Conservation (phyloP, 2,329 filamentous ascomycete species). For the Fusarium nisikadoi region DNA sequence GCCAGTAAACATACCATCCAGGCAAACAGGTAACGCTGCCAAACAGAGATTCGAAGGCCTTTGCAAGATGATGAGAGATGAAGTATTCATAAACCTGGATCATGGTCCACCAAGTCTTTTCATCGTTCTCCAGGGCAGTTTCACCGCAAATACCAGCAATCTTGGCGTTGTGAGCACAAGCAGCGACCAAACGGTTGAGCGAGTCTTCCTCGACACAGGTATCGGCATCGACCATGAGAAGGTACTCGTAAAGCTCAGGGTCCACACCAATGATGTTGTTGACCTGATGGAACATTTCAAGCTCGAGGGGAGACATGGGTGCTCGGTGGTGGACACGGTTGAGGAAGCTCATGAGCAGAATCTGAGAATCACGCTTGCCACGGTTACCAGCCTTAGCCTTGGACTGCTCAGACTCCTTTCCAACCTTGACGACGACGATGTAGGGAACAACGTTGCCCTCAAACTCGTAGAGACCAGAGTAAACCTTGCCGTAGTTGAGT, state of each 20-base stretch:
- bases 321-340: constrained; percentile 96
- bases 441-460: constrained; percentile 98
- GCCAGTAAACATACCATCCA: constrained; percentile 80
- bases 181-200: constrained; percentile 89
- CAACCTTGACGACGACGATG: constrained; percentile 94
- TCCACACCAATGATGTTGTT: constrained; percentile 99
- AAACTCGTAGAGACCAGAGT: constrained; percentile 96
- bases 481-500: constrained; percentile 98
- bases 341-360: constrained; percentile 95
- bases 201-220: constrained; percentile 93
- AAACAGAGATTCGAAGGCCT: constrained; percentile 97
- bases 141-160: constrained; percentile 98
- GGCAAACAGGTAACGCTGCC: constrained; percentile 98
- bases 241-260: constrained; percentile 95
- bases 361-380: constrained; percentile 97
- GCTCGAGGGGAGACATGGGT: constrained; percentile 93
- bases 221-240: constrained; percentile 98
- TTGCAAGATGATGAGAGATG: constrained; percentile 96
- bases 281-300: constrained; percentile 99
- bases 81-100: constrained; percentile 99
- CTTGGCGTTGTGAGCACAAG: constrained; percentile 92
- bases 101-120: constrained; percentile 98
- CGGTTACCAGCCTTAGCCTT: constrained; percentile 96
- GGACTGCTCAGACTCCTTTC: constrained; percentile 92
- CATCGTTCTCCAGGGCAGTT: constrained; percentile 94